phyloP scores from a whole-genome alignment of 257 asterid genomes.

The Striga asiatica region DNA sequence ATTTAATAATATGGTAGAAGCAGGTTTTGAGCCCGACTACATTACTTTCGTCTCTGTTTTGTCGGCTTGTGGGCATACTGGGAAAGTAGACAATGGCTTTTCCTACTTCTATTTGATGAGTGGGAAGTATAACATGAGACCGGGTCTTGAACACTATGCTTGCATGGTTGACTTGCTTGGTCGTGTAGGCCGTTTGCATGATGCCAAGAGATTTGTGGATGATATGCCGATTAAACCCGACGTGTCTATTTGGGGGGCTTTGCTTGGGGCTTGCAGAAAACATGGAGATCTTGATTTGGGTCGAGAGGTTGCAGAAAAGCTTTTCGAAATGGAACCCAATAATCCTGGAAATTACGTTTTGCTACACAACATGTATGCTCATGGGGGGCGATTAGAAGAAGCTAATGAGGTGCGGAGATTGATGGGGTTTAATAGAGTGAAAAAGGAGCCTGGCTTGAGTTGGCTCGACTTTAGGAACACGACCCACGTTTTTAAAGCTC shows the following conservation, averaged over 20 bases:
- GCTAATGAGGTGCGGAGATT: conserved; percentile 38
- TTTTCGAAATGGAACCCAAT: conserved; percentile 35
- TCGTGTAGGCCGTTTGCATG: conserved; percentile 36
- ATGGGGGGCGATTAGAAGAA: conserved; percentile 26
- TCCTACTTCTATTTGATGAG: conserved; percentile 29
- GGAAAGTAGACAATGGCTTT: conserved; percentile 30
- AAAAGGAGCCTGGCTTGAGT: conserved; percentile 39
- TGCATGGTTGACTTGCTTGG: conserved; percentile 49
- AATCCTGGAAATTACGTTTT: conserved; percentile 43
- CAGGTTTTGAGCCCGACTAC: conserved; percentile 31
- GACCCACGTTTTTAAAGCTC: conserved; percentile 32
- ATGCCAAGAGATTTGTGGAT: conserved; percentile 30
- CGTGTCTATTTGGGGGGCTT: conserved; percentile 31
- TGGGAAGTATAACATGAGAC: conserved; percentile 17
- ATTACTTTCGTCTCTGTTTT: conserved; percentile 36
- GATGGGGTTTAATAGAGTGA: conserved; percentile 32
- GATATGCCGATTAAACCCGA: conserved; percentile 38
- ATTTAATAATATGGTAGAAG: conserved; percentile 29
- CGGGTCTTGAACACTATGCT: conserved; percentile 35
- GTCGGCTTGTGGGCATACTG: conserved; percentile 45
- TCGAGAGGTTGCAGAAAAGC: conserved; percentile 28
- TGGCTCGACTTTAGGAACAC: conserved; percentile 40
- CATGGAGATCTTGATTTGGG: conserved; percentile 33
- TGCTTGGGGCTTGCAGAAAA: conserved; percentile 40
- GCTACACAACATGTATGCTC: conserved; percentile 32